Percentiles rank a stretch among this genome's conserved stretches.
phyloP scores from a whole-genome alignment of 305 asterid genomes.

The Fraxinus floribunda region DNA sequence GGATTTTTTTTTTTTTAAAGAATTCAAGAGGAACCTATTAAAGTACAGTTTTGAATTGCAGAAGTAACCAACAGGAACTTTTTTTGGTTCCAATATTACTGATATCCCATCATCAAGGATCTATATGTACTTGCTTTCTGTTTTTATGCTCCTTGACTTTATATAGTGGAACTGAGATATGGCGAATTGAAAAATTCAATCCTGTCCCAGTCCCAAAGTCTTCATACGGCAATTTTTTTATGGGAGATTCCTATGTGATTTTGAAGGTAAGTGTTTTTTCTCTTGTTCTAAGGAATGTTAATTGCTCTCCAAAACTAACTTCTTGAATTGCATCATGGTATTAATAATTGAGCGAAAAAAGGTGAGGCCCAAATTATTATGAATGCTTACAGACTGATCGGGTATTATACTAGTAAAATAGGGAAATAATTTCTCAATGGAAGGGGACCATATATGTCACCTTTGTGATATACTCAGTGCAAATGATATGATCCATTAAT shows the following conservation, averaged over 20 bases:
- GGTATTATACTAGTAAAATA: background rate
- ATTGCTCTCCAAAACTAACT: background rate
- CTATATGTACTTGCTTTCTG: conserved; percentile 18
- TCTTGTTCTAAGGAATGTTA: background rate
- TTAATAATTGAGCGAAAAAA: background rate
- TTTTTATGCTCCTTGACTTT: conserved; percentile 52
- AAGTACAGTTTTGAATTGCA: conserved; percentile 1
- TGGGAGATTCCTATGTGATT: conserved; percentile 85
- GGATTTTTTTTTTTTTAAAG: background rate
- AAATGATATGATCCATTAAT: background rate
- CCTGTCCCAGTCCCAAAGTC: conserved; percentile 67
- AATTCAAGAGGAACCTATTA: background rate
- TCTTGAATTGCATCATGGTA: conserved; percentile 15
- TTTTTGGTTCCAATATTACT: background rate
- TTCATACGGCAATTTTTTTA: conserved; percentile 74
- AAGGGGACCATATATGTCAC: background rate
- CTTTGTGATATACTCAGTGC: background rate
- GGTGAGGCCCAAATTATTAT: background rate
- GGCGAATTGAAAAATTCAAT: conserved; percentile 78
- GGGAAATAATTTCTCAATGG: background rate
- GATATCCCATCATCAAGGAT: conserved; percentile 18
- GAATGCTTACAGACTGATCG: background rate
- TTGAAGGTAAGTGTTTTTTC: conserved; percentile 57
- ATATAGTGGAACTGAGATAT: conserved; percentile 79
- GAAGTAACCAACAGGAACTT: background rate